Evolutionary conservation across 23 red algal genomes (phyloP).

Genomic region (Gracilaria gracilis): DNA sequence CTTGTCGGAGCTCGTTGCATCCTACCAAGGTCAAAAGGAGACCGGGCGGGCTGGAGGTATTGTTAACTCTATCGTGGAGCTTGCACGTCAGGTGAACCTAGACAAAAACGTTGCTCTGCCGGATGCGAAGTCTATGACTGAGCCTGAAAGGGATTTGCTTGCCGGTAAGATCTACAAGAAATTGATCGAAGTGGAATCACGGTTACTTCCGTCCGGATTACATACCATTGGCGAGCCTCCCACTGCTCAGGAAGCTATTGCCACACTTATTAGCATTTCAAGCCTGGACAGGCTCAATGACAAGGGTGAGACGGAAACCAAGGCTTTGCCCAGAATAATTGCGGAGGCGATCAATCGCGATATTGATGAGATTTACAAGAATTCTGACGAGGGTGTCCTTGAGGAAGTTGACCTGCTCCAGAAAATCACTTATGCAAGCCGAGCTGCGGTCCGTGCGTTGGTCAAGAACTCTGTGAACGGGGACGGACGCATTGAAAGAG

Average conservation of each 20-base stretch:
- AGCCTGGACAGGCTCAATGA: slow-evolving; percentile 89
- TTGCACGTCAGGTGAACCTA: slow-evolving; percentile 90
- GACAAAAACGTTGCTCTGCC: slow-evolving; percentile 88
- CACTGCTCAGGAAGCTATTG: slow-evolving; percentile 91
- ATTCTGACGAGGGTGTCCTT: slow-evolving; percentile 80
- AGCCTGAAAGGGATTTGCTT: slow-evolving; percentile 80
- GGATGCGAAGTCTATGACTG: slow-evolving; percentile 56
- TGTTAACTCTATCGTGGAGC: slow-evolving; percentile 87
- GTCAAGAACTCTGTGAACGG: slow-evolving; percentile 89
- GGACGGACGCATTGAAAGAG: slow-evolving; percentile 88
- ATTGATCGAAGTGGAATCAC: slow-evolving; percentile 97
- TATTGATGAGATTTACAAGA: slow-evolving; percentile 94
- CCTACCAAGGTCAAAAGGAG: slow-evolving; percentile 91
- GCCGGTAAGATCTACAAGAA: slow-evolving; percentile 93
- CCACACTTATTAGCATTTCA: slow-evolving; percentile 98
- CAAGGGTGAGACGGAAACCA: slow-evolving; percentile 67
- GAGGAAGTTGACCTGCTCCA: slow-evolving; percentile 94
- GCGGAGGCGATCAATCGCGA: slow-evolving; percentile 89
- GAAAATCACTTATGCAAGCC: slow-evolving; percentile 85
- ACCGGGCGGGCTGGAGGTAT: slow-evolving; percentile 80
- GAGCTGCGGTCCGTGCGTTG: slow-evolving; percentile 80
- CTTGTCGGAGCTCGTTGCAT: slow-evolving; percentile 84
- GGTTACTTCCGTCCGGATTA: slow-evolving; percentile 92
- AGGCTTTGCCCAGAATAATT: slow-evolving; percentile 84
- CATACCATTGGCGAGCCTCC: slow-evolving; percentile 99